These are phyloP conservation scores for Musa itinerans DNA, from an alignment of 176 grass and related monocot genomes.

Conservation along the genomic window DNA sequence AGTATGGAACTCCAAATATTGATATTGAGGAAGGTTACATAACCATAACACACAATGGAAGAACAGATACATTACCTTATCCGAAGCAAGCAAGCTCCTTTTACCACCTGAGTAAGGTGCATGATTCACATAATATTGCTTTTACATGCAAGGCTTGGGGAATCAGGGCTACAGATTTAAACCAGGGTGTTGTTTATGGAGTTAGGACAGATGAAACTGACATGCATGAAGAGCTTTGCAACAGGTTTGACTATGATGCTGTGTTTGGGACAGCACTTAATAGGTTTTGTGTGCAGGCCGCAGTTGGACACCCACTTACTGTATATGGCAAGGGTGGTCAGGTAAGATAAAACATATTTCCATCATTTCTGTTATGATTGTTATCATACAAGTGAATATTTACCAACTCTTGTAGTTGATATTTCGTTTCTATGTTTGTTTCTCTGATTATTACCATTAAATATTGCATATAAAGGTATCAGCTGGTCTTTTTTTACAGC, in stretches of 20 bases:
- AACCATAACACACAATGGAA: constrained; percentile 86
- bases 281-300: constrained; percentile 96
- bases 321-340: constrained; percentile 95
- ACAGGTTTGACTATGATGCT: constrained; percentile 87
- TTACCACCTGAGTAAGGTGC: constrained; percentile 35
- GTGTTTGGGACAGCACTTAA: constrained; percentile 94
- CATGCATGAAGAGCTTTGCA: constrained; percentile 86
- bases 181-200: constrained; percentile 86
- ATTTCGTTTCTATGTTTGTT: too few species aligned
- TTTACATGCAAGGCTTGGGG: constrained; percentile 97
- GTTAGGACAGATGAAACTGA: constrained; percentile 83
- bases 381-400: too few species aligned
- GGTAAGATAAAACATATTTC: constrained; percentile 28
- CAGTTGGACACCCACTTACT: constrained; percentile 83
- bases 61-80: constrained; percentile 86
- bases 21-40: constrained; percentile 92
- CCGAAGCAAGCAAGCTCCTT: constrained; percentile 86
- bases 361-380: background rate
- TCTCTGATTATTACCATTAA: too few species aligned
- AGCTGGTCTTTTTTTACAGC: too few species aligned
- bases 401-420: background rate
- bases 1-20: constrained; percentile 96
- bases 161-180: constrained; percentile 88
- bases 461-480: too few species aligned
- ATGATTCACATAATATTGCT: constrained; percentile 91